phyloP scores from a whole-genome alignment of 495 filamentous ascomycete genomes.

The Glutinoglossum americanum region DNA sequence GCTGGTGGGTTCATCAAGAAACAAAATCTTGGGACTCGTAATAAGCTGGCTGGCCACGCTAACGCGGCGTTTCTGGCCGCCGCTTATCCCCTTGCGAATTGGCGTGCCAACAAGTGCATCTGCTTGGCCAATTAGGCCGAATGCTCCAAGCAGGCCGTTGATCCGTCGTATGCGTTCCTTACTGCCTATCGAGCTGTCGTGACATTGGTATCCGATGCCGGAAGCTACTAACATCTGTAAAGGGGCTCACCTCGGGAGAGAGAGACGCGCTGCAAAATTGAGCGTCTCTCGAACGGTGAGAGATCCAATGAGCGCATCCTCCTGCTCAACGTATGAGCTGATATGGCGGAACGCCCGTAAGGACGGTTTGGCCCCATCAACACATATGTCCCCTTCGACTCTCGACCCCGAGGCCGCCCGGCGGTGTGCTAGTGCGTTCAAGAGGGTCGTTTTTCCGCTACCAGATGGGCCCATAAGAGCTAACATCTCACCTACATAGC shows the following conservation, averaged over 20 bases:
- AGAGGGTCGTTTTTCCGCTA: constrained; percentile 56
- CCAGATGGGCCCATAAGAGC: constrained; percentile 62
- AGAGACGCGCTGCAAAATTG: constrained; percentile 38
- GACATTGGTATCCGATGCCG: background rate
- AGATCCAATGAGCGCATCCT: constrained; percentile 59
- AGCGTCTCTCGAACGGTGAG: constrained; percentile 61
- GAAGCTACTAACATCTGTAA: background rate
- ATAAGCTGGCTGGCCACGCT: constrained; percentile 62
- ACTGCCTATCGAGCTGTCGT: constrained; percentile 13
- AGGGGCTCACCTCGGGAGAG: constrained; percentile 34
- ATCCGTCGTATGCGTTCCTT: constrained; percentile 31
- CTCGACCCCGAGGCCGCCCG: constrained; percentile 24
- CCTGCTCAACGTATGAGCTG: constrained; percentile 62
- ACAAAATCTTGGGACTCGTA: constrained; percentile 55
- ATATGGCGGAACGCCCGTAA: constrained; percentile 24
- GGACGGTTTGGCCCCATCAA: constrained; percentile 28
- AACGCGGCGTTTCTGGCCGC: constrained; percentile 61
- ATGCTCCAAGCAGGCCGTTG: constrained; percentile 32
- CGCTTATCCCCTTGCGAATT: constrained; percentile 55
- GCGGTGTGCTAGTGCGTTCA: constrained; percentile 49
- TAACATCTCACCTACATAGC: constrained; percentile 35
- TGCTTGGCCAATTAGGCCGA: constrained; percentile 40
- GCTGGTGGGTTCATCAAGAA: constrained; percentile 65
- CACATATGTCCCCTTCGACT: constrained; percentile 25
- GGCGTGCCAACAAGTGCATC: constrained; percentile 54